Conservation (phyloP, 2,329 filamentous ascomycete genomes). For the Chrysosporium queenslandicum region DNA sequence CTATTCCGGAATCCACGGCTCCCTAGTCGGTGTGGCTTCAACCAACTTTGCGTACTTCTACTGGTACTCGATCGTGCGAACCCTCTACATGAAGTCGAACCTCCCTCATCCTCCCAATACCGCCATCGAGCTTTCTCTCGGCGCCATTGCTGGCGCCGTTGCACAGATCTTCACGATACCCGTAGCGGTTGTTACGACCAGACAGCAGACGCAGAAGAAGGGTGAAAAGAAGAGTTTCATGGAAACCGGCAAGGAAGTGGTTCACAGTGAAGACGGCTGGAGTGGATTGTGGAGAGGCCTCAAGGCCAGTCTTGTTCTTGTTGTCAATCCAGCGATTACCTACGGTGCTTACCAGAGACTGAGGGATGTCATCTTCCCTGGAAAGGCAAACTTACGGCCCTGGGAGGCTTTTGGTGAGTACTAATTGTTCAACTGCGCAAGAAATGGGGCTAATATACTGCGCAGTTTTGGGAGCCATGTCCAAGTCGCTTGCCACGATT, state of each 20-base stretch:
- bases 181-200: constrained; percentile 86
- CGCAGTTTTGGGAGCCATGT: constrained; percentile 78
- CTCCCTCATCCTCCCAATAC: constrained; percentile 61
- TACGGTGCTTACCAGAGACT: constrained; percentile 93
- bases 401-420: constrained; percentile 84
- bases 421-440: constrained; percentile 5
- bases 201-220: constrained; percentile 87
- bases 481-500: constrained; percentile 84
- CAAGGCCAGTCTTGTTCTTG: constrained; percentile 89
- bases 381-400: constrained; percentile 62
- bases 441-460: background rate
- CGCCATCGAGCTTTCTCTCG: constrained; percentile 69
- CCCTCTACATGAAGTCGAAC: constrained; percentile 59
- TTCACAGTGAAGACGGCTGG: constrained; percentile 81
- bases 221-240: constrained; percentile 74
- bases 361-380: constrained; percentile 65
- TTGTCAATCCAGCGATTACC: constrained; percentile 93
- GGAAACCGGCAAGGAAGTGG: constrained; percentile 78
- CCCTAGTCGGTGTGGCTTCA: constrained; percentile 82
- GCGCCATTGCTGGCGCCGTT: constrained; percentile 77
- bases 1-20: constrained; percentile 79
- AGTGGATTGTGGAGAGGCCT: constrained; percentile 86
- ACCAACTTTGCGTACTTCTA: constrained; percentile 99
- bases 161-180: constrained; percentile 96
- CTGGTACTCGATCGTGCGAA: constrained; percentile 87